These are phyloP conservation scores for Hemisphaericaspora xylofermentans DNA, from an alignment of 1,139 yeast species.

Conservation along the genomic window DNA sequence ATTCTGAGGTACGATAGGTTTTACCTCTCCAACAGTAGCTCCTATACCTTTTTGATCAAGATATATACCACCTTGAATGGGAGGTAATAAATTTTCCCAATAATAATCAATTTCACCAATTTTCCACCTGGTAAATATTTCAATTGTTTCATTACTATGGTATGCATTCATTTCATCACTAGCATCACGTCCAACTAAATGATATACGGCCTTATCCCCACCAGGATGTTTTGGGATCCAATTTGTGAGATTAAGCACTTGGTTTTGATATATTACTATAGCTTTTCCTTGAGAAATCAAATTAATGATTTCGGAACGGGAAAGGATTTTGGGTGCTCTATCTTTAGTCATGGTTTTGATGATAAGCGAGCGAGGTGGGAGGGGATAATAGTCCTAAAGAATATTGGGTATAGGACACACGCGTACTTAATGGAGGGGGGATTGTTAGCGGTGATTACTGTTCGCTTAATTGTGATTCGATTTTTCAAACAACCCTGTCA, in stretches of 20 bases:
- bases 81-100: conserved; percentile 81
- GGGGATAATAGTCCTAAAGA: no score
- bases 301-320: conserved; percentile 30
- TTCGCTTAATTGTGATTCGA: background rate
- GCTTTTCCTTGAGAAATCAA: conserved; percentile 67
- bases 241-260: conserved; percentile 61
- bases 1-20: conserved; percentile 53
- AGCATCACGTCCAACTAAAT: conserved; percentile 87
- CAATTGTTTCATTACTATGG: conserved; percentile 60
- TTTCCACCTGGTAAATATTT: conserved; percentile 51
- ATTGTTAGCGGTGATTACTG: background rate
- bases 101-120: conserved; percentile 60
- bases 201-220: conserved; percentile 80
- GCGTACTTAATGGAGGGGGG: background rate
- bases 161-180: conserved; percentile 88
- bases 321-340: conserved; percentile 5
- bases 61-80: conserved; percentile 80
- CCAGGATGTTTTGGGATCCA: conserved; percentile 86
- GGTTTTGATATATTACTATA: conserved; percentile 61
- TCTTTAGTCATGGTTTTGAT: background rate
- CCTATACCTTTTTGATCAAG: conserved; percentile 3
- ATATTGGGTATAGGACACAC: no score
- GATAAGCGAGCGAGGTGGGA: no score
- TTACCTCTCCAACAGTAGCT: conserved; percentile 24
- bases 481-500: no score